These are phyloP conservation scores for Thraustochytrium sp. DNA, from an alignment of 352 stramenopile species.

Conservation along the genomic window DNA sequence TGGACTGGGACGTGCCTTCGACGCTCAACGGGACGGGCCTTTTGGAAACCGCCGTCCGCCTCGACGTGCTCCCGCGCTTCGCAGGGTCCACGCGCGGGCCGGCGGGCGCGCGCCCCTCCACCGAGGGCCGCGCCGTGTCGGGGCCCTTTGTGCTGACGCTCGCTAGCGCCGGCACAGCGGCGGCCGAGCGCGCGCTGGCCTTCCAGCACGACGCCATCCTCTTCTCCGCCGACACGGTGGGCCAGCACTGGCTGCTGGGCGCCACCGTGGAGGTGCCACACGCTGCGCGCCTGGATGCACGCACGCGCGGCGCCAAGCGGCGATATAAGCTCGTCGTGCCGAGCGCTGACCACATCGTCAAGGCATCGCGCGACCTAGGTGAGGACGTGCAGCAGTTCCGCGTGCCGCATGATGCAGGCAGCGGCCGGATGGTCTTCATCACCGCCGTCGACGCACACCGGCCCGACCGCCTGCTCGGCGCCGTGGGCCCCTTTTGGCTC, in stretches of 20 bases:
- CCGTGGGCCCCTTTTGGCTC: neutral
- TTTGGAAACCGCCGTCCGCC: neutral
- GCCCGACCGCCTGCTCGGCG: neutral
- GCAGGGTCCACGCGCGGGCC: too few relatives aligned
- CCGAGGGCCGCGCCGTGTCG: neutral
- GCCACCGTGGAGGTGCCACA: neutral
- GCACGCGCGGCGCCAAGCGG: neutral
- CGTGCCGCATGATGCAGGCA: neutral
- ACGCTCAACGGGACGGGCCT: neutral
- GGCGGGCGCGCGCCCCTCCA: too few relatives aligned
- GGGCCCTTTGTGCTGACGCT: neutral
- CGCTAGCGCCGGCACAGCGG: neutral
- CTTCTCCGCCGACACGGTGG: neutral
- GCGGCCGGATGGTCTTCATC: neutral
- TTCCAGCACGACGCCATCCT: neutral
- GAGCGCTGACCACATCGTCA: neutral
- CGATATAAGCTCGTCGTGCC: neutral
- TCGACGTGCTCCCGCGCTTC: neutral
- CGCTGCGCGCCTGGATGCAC: neutral
- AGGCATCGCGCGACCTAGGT: neutral
- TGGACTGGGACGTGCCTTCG: neutral
- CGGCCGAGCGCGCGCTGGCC: neutral
- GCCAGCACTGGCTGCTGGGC: neutral
- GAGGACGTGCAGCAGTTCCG: neutral
- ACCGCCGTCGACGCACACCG: neutral